Base-by-base conservation (phyloP, 306 rosid genomes). In the Comarum palustre region DNA sequence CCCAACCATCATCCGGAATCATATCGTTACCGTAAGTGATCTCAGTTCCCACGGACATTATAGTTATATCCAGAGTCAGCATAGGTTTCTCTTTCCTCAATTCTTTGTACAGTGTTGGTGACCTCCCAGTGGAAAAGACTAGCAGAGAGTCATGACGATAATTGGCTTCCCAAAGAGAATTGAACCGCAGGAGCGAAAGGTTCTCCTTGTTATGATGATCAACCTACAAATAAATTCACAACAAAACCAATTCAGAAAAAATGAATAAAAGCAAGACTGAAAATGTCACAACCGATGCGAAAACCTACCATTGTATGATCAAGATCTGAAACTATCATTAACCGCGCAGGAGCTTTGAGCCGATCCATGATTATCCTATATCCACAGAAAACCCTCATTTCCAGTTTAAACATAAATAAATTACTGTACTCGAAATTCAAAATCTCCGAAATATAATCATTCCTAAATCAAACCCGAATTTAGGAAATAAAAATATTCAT, bases 41-140 rank as follows among this genome's bases (percentile, higher is more conserved):
- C 93, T 95, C 99, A 45, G 99, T 95, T 66, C 99, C 99, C 54
- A 95, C 99, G 42, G 99, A 95, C 96, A 87, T 90, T 69, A 91
- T 90, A 36, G 96, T 80, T 79, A 95, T 90, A 82, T 95, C 97
- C 2, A 96, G 99, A 65, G 96, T 95, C 77, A 95, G 81, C 97
- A 95, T 85, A 69, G 99, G 99, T 83, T 89, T 95, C 83, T 95
- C 89, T 69, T 84, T 87, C 85, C 99, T 95, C 83, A 95, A 76
- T 73, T 95, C 80, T 62, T 91, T 84, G 88, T 95, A 95, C 51
- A 95, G 89, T 12, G 90, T 87, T 32, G 90, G 95, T 2, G 99
- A 95, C 77, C 99, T 90, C 69, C 99, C 97, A 0, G 99, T 91
- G 11, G 99, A 95, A 82, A 89, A 95, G 73, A 95, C 96, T 15